These are phyloP conservation scores for Fusarium sp. DNA, from an alignment of 2,329 filamentous ascomycete species.

Conservation along the genomic window DNA sequence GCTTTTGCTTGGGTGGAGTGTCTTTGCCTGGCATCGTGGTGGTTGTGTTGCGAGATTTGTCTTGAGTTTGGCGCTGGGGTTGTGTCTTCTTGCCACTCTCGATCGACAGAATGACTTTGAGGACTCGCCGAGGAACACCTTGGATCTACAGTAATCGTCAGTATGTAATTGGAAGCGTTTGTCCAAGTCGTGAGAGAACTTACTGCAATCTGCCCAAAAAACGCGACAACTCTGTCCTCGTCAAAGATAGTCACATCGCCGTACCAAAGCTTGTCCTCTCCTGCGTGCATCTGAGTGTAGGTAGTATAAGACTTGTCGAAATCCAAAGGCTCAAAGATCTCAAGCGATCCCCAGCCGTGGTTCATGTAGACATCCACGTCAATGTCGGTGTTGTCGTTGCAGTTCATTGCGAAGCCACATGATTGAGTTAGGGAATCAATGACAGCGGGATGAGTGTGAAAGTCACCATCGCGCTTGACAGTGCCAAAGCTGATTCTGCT, in stretches of 20 bases:
- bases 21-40: neutral
- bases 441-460: slow-evolving; percentile 37
- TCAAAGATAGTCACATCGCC: slow-evolving; percentile 68
- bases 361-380: slow-evolving; percentile 40
- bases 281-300: slow-evolving; percentile 35
- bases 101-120: slow-evolving; percentile 33
- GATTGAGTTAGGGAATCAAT: slow-evolving; percentile 39
- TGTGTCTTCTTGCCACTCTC: slow-evolving; percentile 35
- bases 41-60: neutral
- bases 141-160: slow-evolving; percentile 15
- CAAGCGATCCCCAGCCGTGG: slow-evolving; percentile 35
- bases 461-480: slow-evolving; percentile 29
- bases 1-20: rapidly evolving
- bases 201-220: slow-evolving; percentile 48
- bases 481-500: slow-evolving; percentile 36
- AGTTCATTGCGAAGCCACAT: slow-evolving; percentile 42
- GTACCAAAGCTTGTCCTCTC: slow-evolving; percentile 32
- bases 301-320: slow-evolving; percentile 40
- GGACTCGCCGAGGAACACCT: slow-evolving; percentile 34
- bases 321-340: slow-evolving; percentile 33
- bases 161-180: rapidly evolving
- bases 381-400: slow-evolving; percentile 37
- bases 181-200: neutral
- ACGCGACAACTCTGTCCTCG: slow-evolving; percentile 59
- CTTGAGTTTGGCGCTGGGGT: slow-evolving; percentile 14